Evolutionary conservation across 2,329 filamentous ascomycete genomes (phyloP), one percentile per base, ranked within the genome.

Genomic region (Calonectria fujianensis): DNA sequence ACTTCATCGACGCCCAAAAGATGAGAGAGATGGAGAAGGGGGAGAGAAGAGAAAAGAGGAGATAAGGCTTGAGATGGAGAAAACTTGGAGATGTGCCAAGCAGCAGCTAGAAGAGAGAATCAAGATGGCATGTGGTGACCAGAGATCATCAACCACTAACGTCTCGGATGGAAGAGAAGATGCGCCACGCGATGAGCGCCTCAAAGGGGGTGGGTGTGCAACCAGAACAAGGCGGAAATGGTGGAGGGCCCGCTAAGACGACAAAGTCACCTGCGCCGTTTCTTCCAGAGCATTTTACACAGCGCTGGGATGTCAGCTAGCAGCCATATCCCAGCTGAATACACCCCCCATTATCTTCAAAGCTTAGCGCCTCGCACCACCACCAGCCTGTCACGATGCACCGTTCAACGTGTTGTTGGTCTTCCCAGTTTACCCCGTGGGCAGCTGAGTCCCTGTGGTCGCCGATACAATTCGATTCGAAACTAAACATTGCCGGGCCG

Each of bases 21-120:
- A 11, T 27, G 8, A 4, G 27, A 6, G 13, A 29, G 41, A 50
- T 32, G 24, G 41, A 31, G 29, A 32, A 54, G 32, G 57, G 24
- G 32, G 50, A 57, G 59, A 69, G 18, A 48, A 70, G 69, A 71
- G 69, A 57, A n/a, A 65, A 71, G 59, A 71, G 66, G 11, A 14
- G 52, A 48, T 31, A 61, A 61, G 61, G 11, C 27, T 31, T 35
- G 4, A 20, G 31, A 16, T 51, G 20, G 16, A 57, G n/a, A 18
- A 5, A 50, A 63, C 13, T 27, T 41, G 24, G 13, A 20, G 37
- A 45, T 20, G 41, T 45, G 41, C 24, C 14, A 39, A 41, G 57
- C 35, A 9, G 35, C 57, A 24, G 2, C 35, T 39, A 13, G 57
- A 27, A 41, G 24, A 41, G 16, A 41, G 35, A 35, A 9, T 41